These are phyloP conservation scores for Sporopachydermia lactativora DNA, from an alignment of 805 yeast genomes.

Conservation along the genomic window DNA sequence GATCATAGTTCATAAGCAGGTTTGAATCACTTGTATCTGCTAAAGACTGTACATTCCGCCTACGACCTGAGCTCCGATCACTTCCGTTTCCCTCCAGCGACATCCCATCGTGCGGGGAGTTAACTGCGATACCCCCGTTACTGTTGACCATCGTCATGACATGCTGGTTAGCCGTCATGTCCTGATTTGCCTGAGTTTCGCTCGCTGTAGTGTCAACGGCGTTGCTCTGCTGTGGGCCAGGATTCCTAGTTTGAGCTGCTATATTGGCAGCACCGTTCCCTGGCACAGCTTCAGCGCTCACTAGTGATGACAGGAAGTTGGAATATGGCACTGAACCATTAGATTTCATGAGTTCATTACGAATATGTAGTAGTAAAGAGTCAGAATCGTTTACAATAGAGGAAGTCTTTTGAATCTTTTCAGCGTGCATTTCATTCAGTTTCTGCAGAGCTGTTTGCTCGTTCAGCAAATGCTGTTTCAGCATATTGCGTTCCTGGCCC, in stretches of 20 bases:
- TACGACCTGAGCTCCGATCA: background rate
- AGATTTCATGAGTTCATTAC: conserved; percentile 1
- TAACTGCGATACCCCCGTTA: background rate
- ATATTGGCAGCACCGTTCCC: background rate
- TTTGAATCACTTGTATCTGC: background rate
- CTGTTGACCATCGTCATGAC: background rate
- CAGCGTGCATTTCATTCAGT: background rate
- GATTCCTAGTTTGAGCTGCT: too few species aligned
- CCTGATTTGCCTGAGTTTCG: background rate
- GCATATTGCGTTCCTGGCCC: background rate
- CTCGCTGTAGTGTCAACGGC: background rate
- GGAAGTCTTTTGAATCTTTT: background rate
- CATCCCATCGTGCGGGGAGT: background rate
- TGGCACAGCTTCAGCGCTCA: background rate
- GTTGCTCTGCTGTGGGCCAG: too few species aligned
- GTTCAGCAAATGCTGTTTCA: background rate
- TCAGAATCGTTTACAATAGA: background rate
- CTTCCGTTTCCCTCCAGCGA: background rate
- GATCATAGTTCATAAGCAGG: background rate
- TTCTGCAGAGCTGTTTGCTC: background rate
- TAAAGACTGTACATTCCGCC: background rate
- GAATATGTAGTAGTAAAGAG: background rate
- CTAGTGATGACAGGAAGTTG: background rate
- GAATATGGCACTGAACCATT: conserved; percentile 1
- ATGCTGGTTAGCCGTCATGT: background rate